Evolutionary conservation across 139 green algal species (phyloP), one percentile per base, ranked within the genome.

Genomic region (Spirogloea muscicola): DNA sequence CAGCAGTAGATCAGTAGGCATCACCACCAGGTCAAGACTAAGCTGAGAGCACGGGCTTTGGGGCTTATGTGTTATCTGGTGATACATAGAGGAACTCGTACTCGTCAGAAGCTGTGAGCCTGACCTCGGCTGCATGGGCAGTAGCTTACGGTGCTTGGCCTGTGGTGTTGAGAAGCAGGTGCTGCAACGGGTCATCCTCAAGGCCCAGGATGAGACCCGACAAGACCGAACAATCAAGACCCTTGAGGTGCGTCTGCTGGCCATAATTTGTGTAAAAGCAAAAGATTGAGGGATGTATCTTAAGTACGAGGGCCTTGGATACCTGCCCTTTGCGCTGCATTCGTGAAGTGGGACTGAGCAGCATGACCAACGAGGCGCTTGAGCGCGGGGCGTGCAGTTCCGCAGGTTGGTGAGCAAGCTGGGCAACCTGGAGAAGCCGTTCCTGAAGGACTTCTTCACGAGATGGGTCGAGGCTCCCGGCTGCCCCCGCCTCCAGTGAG

Each of bases 381-480:
- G 7, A 39, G n/a, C n/a, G n/a, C n/a, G n/a, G n/a, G 41, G 41
- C 59, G 21, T 25, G 33, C 72, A 80, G 72, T 80, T 80, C 46
- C 72, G 63, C 44, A 40, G 66, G 49, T 69, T 80, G 9, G 46
- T 49, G 10, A 81, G 73, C 38, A 82, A 82, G 51, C 38, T 72
- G 3, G 74, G 74, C 18, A 72, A 67, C 61, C 51, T 77, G 16
- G 71, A 73, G 78, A 89, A 58, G 58, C 72, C 63, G 1, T 66
- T 77, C n/a, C 37, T 90, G 10, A 42, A 43, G 0, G 84, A 87
- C 4, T 87, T 91, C 59, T 77, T 77, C 3, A 52, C 77, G 21
- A 77, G 86, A 33, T 91, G 87, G 86, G 39, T 89, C 18, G 74
- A 82, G 42, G 74, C 78, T 0, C 72, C 71, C 3, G 88, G 89